Conservation (phyloP, 2,329 filamentous ascomycete species). For the Calonectria pauciramosa region DNA sequence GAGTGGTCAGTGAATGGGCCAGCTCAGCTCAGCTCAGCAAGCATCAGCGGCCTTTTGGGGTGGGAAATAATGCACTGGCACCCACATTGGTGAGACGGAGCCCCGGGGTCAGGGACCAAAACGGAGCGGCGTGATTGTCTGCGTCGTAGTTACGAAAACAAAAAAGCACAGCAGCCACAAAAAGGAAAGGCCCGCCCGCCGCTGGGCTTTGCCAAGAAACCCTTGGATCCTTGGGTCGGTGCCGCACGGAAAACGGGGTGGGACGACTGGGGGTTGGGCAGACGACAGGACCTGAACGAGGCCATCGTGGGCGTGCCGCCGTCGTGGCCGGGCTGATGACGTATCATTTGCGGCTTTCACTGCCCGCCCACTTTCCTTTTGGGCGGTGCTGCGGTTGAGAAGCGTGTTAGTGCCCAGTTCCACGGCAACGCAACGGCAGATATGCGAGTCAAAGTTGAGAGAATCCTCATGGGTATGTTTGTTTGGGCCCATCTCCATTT, state of each 20-base stretch:
- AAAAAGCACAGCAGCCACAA: background rate
- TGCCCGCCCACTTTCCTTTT: slow-evolving; percentile 1
- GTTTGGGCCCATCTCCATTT: background rate
- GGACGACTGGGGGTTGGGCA: background rate
- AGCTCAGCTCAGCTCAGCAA: slow-evolving; percentile 25
- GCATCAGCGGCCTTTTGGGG: slow-evolving; percentile 25
- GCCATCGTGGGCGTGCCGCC: background rate
- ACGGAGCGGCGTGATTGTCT: background rate
- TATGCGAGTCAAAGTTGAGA: background rate
- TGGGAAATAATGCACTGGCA: slow-evolving; percentile 7
- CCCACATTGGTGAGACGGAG: slow-evolving; percentile 10
- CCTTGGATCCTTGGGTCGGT: background rate
- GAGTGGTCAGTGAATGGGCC: background rate
- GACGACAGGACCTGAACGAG: background rate
- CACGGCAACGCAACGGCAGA: background rate
- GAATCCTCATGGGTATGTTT: background rate
- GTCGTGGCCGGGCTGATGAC: slow-evolving; percentile 22
- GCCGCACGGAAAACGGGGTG: background rate
- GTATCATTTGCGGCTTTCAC: slow-evolving; percentile 16
- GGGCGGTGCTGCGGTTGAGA: background rate
- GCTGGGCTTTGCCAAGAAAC: background rate
- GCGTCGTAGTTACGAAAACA: background rate
- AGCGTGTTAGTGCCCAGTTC: background rate
- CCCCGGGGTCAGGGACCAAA: background rate
- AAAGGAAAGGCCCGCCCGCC: background rate